A percentile compares a stretch with the other conserved stretches of the same genome.
These are phyloP conservation scores for Lenzites betulinus DNA, from an alignment of 768 basidiomycete genomes.

Conservation along the genomic window DNA sequence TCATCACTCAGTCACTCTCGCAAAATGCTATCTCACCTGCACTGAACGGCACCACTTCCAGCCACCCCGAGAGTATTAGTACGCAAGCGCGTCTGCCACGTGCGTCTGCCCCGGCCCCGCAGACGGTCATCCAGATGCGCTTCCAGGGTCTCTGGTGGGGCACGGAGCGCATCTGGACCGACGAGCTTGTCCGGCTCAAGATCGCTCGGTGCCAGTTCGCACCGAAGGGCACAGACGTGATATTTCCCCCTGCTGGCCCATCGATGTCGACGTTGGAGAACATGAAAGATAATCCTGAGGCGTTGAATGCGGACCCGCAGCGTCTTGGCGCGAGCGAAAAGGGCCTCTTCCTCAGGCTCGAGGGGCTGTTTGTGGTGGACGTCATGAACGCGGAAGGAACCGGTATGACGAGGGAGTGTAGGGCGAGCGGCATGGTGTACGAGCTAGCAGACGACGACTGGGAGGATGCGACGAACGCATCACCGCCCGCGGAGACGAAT, in stretches of 20 bases:
- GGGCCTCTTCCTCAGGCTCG: slow-evolving; percentile 72
- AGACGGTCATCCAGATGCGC: slow-evolving; percentile 50
- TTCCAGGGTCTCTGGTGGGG: slow-evolving; percentile 92
- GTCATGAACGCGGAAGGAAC: slow-evolving; percentile 43
- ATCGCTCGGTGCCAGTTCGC: slow-evolving; percentile 66
- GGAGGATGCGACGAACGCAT: slow-evolving; percentile 39
- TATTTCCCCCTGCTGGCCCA: slow-evolving; percentile 64
- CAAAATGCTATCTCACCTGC: background rate
- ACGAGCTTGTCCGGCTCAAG: slow-evolving; percentile 82
- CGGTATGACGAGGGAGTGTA: slow-evolving; percentile 52
- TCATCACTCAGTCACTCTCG: slow-evolving; percentile 13
- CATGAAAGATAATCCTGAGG: slow-evolving; percentile 34
- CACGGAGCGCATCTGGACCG: slow-evolving; percentile 83
- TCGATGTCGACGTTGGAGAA: slow-evolving; percentile 29
- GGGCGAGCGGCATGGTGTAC: slow-evolving; percentile 73
- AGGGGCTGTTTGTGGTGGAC: slow-evolving; percentile 66
- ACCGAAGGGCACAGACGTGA: slow-evolving; percentile 60
- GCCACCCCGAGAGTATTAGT: slow-evolving; percentile 24
- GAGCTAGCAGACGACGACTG: slow-evolving; percentile 79
- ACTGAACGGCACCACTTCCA: slow-evolving; percentile 23
- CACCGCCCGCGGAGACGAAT: slow-evolving; percentile 7
- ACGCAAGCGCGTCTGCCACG: slow-evolving; percentile 30
- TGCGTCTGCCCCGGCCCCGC: slow-evolving; percentile 8
- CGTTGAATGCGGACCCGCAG: slow-evolving; percentile 24
- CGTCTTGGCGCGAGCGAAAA: slow-evolving; percentile 52